Percentiles rank a stretch among this genome's conserved stretches.
Evolutionary conservation across 805 yeast species (phyloP).

Genomic region (Monosporozyma aquatica): DNA sequence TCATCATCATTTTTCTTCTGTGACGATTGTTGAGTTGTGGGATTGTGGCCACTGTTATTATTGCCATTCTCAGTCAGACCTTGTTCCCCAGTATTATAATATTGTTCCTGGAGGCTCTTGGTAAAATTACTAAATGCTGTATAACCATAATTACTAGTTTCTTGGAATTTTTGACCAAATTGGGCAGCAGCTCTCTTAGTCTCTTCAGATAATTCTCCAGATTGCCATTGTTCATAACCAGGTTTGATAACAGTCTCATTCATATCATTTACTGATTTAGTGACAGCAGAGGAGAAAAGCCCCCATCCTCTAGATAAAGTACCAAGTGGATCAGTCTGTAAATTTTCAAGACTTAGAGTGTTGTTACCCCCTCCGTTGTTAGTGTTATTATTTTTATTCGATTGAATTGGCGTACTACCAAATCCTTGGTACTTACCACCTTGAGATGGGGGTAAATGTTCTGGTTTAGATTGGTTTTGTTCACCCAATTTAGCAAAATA

Average conservation of each 20-base stretch:
- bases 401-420: conserved; percentile 58
- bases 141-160: conserved; percentile 69
- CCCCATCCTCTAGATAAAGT: conserved; percentile 92
- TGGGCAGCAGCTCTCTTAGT: conserved; percentile 92
- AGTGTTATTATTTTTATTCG: conserved; percentile 8
- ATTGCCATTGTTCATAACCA: conserved; percentile 65
- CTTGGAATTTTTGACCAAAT: conserved; percentile 90
- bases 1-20: conserved; percentile 4
- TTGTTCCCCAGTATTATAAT: conserved; percentile 13
- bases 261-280: conserved; percentile 76
- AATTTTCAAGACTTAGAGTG: conserved; percentile 51
- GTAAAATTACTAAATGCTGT: conserved; percentile 58
- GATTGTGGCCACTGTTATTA: background rate
- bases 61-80: conserved; percentile 38
- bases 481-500: conserved; percentile 77
- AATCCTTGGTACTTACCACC: conserved; percentile 92
- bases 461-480: conserved; percentile 63
- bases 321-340: conserved; percentile 83
- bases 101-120: conserved; percentile 32
- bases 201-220: conserved; percentile 65
- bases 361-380: conserved; percentile 13
- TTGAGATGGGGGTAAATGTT: conserved; percentile 77
- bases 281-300: conserved; percentile 74
- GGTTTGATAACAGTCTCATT: conserved; percentile 87
- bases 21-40: background rate